Evolutionary conservation across 331 rosid species (phyloP).

Genomic region (Cucumis variabilis): DNA sequence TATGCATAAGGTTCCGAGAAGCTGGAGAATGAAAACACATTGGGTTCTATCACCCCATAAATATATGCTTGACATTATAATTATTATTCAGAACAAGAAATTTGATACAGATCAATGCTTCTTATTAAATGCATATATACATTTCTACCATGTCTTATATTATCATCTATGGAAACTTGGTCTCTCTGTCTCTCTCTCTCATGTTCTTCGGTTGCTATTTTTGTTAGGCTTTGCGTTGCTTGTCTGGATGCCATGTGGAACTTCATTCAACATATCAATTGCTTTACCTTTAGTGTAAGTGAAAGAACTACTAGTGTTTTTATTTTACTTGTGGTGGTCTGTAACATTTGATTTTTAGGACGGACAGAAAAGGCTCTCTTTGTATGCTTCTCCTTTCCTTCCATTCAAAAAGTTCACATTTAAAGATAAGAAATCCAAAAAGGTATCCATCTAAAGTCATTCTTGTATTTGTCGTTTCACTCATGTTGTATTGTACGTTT

Average conservation of each 20-base stretch:
- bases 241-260: slow-evolving; percentile 68
- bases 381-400: slow-evolving; percentile 77
- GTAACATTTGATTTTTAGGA: slow-evolving; percentile 53
- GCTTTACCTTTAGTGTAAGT: slow-evolving; percentile 70
- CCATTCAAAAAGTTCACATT: slow-evolving; percentile 69
- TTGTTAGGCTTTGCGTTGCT: slow-evolving; percentile 64
- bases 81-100: too few species aligned
- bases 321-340: slow-evolving; percentile 6
- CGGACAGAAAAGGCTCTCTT: slow-evolving; percentile 73
- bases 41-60: background rate
- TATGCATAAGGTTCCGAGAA: background rate
- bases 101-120: too few species aligned
- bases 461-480: too few species aligned
- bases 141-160: background rate
- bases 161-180: background rate
- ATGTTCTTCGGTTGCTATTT: slow-evolving; percentile 34
- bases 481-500: background rate
- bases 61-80: background rate
- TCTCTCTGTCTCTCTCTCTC: background rate
- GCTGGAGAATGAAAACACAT: background rate
- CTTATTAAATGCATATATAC: too few species aligned
- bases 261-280: slow-evolving; percentile 65
- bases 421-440: slow-evolving; percentile 70
- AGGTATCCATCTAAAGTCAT: slow-evolving; percentile 48
- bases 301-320: slow-evolving; percentile 25